Conservation (phyloP, 164 flowering plant species). For the Magnolia kwangsiensis region DNA sequence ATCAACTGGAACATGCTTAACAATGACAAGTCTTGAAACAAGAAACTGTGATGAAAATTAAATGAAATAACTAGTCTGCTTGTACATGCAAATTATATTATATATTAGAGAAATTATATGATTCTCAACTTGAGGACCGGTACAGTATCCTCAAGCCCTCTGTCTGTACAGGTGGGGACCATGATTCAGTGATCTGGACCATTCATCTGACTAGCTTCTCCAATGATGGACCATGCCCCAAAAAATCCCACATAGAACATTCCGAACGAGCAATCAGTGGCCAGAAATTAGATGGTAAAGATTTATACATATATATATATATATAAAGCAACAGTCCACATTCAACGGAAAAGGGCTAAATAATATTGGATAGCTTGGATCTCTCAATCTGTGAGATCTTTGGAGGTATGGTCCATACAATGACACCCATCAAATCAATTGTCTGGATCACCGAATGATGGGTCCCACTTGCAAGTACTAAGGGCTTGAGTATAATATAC, state of each 20-base stretch:
- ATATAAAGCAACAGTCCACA: neutral
- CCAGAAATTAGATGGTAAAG: neutral
- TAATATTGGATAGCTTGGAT: neutral
- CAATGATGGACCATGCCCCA: neutral
- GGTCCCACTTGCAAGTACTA: neutral
- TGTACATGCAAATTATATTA: neutral
- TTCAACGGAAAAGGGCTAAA: neutral
- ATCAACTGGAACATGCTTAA: neutral
- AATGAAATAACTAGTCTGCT: neutral
- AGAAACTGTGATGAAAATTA: conserved; percentile 6
- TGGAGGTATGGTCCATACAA: no score
- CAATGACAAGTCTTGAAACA: conserved; percentile 3
- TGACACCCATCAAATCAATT: no score
- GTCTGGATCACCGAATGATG: no score
- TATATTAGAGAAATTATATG: neutral
- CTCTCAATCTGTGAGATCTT: no score
- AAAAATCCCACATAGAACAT: no score
- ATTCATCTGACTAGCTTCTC: neutral
- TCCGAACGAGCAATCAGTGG: neutral
- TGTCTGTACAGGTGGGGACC: neutral
- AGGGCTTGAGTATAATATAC: neutral
- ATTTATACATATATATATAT: no score
- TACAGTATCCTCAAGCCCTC: neutral
- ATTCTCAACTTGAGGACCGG: neutral
- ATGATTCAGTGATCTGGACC: no score